A percentile compares a stretch with the other conserved stretches of the same genome.
Conservation (phyloP, 2,329 filamentous ascomycete genomes). For the Fusarium drepaniforme region DNA sequence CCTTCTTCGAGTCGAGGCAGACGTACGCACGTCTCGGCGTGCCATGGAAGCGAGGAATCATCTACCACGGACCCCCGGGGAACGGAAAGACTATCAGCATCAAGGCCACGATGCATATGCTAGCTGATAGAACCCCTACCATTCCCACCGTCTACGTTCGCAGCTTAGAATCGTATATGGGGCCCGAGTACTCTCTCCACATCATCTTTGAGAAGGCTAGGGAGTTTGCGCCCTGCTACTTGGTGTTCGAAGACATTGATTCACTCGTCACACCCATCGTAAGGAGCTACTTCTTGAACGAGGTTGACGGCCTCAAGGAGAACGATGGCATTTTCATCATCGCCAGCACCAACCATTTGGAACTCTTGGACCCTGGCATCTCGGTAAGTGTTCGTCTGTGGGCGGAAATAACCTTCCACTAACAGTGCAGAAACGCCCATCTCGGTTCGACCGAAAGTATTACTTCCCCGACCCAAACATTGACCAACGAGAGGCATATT, state of each 20-base stretch:
- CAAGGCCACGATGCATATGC: constrained; percentile 76
- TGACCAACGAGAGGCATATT: constrained; percentile 69
- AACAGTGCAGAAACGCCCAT: constrained; percentile 67
- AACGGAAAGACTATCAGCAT: constrained; percentile 80
- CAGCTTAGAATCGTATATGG: constrained; percentile 56
- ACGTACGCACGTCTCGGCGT: constrained; percentile 68
- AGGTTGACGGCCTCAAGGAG: constrained; percentile 76
- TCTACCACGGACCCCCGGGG: constrained; percentile 73
- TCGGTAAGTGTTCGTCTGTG: constrained; percentile 52
- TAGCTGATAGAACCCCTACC: constrained; percentile 64
- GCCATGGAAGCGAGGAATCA: constrained; percentile 79
- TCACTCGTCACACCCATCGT: constrained; percentile 71
- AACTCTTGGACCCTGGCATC: constrained; percentile 75
- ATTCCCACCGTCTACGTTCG: constrained; percentile 74
- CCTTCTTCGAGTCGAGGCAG: constrained; percentile 71
- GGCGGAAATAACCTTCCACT: not conserved
- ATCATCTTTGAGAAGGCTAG: constrained; percentile 71
- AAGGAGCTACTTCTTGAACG: constrained; percentile 78
- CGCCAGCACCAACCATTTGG: constrained; percentile 74
- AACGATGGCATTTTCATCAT: constrained; percentile 81
- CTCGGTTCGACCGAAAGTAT: constrained; percentile 76
- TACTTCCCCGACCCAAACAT: constrained; percentile 69
- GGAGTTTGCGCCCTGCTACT: constrained; percentile 73
- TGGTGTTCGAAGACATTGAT: constrained; percentile 80
- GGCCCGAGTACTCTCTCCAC: constrained; percentile 67